Percentiles rank a stretch among this genome's conserved stretches.
Evolutionary conservation across 2,329 filamentous ascomycete species (phyloP).

Genomic region (Cercospora zeina): DNA sequence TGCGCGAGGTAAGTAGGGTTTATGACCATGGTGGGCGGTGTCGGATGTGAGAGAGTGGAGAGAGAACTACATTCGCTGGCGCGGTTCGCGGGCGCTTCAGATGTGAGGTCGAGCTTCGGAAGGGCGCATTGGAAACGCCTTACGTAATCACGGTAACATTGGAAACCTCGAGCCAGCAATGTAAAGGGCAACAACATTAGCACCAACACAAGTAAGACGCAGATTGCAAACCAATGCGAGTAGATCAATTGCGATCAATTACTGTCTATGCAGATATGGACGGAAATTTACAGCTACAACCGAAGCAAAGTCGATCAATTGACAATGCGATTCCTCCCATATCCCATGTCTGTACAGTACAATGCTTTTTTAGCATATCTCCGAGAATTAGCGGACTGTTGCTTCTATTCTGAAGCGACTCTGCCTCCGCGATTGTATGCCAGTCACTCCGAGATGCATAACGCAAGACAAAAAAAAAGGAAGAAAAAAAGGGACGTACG

Average conservation of each 20-base stretch:
- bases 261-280: conserved; percentile 11
- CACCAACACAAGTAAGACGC: not conserved
- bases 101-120: conserved; percentile 10
- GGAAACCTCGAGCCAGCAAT: not conserved
- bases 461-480: not conserved
- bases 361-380: conserved; percentile 7
- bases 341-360: not conserved
- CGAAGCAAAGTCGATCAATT: not conserved
- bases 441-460: not conserved
- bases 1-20: conserved; percentile 84
- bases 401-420: not conserved
- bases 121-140: conserved; percentile 1
- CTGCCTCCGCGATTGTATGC: not conserved
- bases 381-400: not conserved
- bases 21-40: conserved; percentile 57
- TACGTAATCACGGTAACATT: not conserved
- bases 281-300: conserved; percentile 11
- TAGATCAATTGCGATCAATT: not conserved
- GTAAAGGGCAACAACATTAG: not conserved
- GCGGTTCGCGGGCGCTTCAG: not conserved
- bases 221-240: not conserved
- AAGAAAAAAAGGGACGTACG: conserved; percentile 8
- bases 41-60: not conserved
- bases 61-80: not conserved
- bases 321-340: not conserved